phyloP scores from a whole-genome alignment of 2,329 filamentous ascomycete genomes.

The Penicillium sp. region DNA sequence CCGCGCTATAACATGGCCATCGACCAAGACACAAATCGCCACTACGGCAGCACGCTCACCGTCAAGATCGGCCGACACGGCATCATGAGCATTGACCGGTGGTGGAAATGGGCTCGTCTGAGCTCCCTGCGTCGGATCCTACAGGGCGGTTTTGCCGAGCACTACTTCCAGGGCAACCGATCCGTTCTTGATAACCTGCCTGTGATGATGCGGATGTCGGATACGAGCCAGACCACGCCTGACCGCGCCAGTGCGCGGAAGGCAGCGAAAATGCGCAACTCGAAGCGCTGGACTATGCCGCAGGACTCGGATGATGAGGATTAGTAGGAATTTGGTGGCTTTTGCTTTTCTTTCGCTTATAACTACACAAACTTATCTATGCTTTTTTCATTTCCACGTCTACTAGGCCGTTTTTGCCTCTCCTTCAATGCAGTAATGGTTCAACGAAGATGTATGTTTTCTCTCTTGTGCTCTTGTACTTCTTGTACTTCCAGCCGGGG shows the following conservation, averaged over 20 bases:
- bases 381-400: neutral
- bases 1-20: slow-evolving; percentile 63
- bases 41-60: slow-evolving; percentile 59
- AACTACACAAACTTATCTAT: neutral
- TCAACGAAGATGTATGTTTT: neutral
- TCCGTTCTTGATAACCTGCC: slow-evolving; percentile 59
- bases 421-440: neutral
- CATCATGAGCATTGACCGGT: slow-evolving; percentile 62
- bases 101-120: slow-evolving; percentile 67
- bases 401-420: neutral
- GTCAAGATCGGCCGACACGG: slow-evolving; percentile 56
- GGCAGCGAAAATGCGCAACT: slow-evolving; percentile 27
- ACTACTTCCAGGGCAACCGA: slow-evolving; percentile 58
- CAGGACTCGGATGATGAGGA: slow-evolving; percentile 30
- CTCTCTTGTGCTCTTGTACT: neutral
- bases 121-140: slow-evolving; percentile 58
- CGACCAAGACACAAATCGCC: slow-evolving; percentile 55
- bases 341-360: neutral
- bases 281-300: slow-evolving; percentile 27
- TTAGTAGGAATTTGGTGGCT: slow-evolving; percentile 1
- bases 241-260: slow-evolving; percentile 30
- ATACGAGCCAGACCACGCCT: slow-evolving; percentile 6
- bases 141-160: slow-evolving; percentile 58
- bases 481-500: neutral
- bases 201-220: slow-evolving; percentile 35